A percentile compares a stretch with the other conserved stretches of the same genome.
Conservation (phyloP, 2,329 filamentous ascomycete genomes). For the Ophiostoma tasmaniense region DNA sequence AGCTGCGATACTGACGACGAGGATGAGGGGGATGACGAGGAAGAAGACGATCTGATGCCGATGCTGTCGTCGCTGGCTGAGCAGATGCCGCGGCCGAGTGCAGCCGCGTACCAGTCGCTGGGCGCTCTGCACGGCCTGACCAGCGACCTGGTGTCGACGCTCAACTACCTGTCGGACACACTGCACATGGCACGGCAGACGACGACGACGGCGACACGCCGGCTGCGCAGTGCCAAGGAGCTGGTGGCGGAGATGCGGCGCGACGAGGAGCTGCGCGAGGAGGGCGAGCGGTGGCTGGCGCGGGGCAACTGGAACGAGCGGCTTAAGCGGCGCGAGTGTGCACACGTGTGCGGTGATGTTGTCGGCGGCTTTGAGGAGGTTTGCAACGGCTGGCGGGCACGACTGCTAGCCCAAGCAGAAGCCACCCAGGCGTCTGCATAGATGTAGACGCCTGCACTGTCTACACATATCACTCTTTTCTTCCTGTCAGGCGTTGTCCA, state of each 20-base stretch:
- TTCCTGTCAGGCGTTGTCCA: slow-evolving; percentile 24
- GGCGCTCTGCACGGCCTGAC: slow-evolving; percentile 62
- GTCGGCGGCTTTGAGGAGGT: slow-evolving; percentile 87
- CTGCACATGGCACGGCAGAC: slow-evolving; percentile 91
- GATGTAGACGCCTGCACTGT: background rate
- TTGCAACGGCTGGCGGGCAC: slow-evolving; percentile 74
- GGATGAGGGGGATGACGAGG: background rate
- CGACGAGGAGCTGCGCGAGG: slow-evolving; percentile 74
- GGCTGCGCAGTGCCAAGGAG: slow-evolving; percentile 73
- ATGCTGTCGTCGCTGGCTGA: slow-evolving; percentile 57
- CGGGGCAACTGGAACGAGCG: slow-evolving; percentile 76
- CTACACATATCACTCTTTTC: slow-evolving; percentile 26
- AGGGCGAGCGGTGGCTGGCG: slow-evolving; percentile 73
- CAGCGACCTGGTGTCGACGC: slow-evolving; percentile 64
- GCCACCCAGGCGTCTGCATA: slow-evolving; percentile 32
- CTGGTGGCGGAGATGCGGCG: slow-evolving; percentile 75
- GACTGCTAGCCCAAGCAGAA: slow-evolving; percentile 59
- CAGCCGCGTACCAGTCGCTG: slow-evolving; percentile 56
- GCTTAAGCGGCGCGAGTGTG: slow-evolving; percentile 69
- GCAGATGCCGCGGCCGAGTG: slow-evolving; percentile 56
- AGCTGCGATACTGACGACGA: slow-evolving; percentile 4
- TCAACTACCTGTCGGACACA: slow-evolving; percentile 82
- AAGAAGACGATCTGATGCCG: slow-evolving; percentile 57
- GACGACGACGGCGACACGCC: slow-evolving; percentile 69
- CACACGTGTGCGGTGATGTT: slow-evolving; percentile 75